These are phyloP conservation scores for Coniochaeta prunicola DNA, from an alignment of 2,329 filamentous ascomycete genomes.

Conservation along the genomic window DNA sequence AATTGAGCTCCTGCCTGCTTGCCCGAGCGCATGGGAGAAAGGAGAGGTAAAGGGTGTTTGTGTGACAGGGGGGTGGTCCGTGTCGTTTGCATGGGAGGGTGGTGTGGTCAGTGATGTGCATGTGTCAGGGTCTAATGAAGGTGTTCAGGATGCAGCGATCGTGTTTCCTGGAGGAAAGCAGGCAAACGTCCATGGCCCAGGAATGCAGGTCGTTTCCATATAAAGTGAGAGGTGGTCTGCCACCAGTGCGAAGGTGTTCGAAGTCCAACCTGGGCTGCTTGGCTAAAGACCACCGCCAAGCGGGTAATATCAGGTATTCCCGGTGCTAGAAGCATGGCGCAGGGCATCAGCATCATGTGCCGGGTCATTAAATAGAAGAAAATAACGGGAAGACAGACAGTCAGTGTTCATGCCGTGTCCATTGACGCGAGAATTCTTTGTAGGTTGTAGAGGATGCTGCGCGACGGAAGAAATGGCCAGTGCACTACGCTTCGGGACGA, in stretches of 20 bases:
- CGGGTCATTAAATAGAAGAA: no score
- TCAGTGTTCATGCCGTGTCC: no score
- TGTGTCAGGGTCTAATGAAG: background rate
- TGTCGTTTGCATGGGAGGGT: conserved; percentile 29
- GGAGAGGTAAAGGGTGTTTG: conserved; percentile 25
- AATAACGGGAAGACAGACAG: no score
- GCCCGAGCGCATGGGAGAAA: conserved; percentile 24
- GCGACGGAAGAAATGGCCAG: background rate
- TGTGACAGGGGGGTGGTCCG: conserved; percentile 24
- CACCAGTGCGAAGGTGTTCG: background rate
- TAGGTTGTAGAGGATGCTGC: no score
- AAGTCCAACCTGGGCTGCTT: no score
- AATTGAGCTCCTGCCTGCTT: conserved; percentile 28
- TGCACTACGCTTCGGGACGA: background rate
- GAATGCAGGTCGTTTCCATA: background rate
- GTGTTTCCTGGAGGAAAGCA: background rate
- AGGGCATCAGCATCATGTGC: no score
- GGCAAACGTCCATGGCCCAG: background rate
- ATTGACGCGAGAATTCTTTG: background rate
- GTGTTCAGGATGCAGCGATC: background rate
- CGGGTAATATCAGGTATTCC: no score
- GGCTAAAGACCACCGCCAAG: no score
- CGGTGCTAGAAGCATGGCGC: no score
- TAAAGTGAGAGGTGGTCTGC: background rate
- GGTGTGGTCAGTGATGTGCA: conserved; percentile 4